Base-by-base conservation (phyloP, 345 rosid species). In the Hibiscus tridactylites region DNA sequence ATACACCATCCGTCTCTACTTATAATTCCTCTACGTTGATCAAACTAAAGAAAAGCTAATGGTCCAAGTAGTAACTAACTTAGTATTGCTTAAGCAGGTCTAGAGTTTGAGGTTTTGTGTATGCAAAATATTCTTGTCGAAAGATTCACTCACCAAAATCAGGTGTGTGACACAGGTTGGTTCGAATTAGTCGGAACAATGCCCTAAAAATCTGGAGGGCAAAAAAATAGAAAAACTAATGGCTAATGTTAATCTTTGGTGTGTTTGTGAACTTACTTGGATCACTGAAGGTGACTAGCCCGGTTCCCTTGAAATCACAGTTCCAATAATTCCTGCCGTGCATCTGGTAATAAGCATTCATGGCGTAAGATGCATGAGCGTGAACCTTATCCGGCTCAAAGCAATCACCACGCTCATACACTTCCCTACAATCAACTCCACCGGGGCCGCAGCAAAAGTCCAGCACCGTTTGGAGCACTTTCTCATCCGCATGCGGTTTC, bases 251-350 rank as follows among this genome's bases (percentile, higher is more conserved):
- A 39, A 39, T 39, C 9, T 37, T 7, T 37, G 42, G 44, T 39
- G 44, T 39, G 44, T 39, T 26, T 17, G 13, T 31, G 17, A 69
- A 69, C 84, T 82, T 80, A 85, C 92, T 88, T 42, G 90, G 88
- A 76, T 88, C 92, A 39, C 83, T 76, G 84, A 88, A 88, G 77
- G 90, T 81, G 46, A 86, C 88, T 21, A 88, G 81, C 1, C 87
- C 92, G 11, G 87, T 79, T 61, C 86, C 92, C 71, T 86, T 86
- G 80, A 88, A 88, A 76, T 86, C 89, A 56, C 90, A 88, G 73
- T 88, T 88, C 93, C 93, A 88, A 68, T 88, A 86, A 73, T 86
- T 88, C 72, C 93, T 85, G 0, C 93, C 93, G 62, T 85, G 93
- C 82, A 86, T 86, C 68, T 86, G 90, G 70, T 88, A 85, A 71